phyloP scores from a whole-genome alignment of 1,139 yeast species.

The Lodderomyces margitis region DNA sequence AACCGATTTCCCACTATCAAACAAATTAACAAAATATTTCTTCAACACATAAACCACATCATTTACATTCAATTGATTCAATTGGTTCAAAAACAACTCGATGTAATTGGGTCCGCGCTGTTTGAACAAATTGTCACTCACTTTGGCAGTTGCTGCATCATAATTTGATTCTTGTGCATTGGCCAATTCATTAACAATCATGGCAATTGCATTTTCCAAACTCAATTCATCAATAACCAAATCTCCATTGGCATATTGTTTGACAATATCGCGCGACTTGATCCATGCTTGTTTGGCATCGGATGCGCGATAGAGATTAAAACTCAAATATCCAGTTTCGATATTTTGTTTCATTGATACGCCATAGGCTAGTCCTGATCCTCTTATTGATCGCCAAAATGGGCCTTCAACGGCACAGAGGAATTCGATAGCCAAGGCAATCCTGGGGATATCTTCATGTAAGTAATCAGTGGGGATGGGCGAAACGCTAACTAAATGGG shows the following conservation, averaged over 20 bases:
- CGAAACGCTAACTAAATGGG: constrained; percentile 65
- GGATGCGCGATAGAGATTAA: constrained; percentile 77
- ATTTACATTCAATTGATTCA: constrained; percentile 51
- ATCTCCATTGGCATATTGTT: constrained; percentile 54
- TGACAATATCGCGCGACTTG: constrained; percentile 67
- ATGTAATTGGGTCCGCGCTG: constrained; percentile 67
- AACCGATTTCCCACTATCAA: constrained; percentile 52
- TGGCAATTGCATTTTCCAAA: constrained; percentile 71
- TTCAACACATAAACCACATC: constrained; percentile 58
- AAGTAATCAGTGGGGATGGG: constrained; percentile 63
- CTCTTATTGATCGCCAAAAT: constrained; percentile 94
- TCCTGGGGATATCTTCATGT: constrained; percentile 66
- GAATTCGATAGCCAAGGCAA: constrained; percentile 73
- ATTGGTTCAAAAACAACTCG: constrained; percentile 44
- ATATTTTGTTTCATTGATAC: constrained; percentile 58
- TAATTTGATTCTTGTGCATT: constrained; percentile 57
- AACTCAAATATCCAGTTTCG: constrained; percentile 68
- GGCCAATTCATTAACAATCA: constrained; percentile 71
- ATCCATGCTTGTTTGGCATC: constrained; percentile 73
- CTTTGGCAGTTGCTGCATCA: constrained; percentile 66
- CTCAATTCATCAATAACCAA: constrained; percentile 53
- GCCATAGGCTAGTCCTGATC: constrained; percentile 93
- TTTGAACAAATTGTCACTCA: constrained; percentile 62
- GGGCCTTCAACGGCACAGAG: constrained; percentile 94
- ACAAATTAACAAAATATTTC: constrained; percentile 61